phyloP scores from a whole-genome alignment of 2,329 filamentous ascomycete species.

The Trichoderma afroharzianum region DNA sequence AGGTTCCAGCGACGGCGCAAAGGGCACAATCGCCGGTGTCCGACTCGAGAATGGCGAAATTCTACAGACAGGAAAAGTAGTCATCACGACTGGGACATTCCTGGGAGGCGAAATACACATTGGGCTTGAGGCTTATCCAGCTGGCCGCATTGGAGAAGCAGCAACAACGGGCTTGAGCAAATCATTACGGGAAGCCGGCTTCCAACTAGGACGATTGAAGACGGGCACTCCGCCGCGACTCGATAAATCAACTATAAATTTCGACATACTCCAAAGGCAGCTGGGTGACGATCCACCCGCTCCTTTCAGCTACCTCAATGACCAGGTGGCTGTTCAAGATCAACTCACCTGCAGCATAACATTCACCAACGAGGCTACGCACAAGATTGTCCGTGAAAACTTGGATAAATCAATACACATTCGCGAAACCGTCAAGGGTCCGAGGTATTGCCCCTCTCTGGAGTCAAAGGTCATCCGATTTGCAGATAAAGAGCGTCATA shows the following conservation, averaged over 20 bases:
- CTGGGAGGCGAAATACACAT: conserved; percentile 96
- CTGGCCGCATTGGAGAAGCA: conserved; percentile 89
- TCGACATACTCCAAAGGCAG: conserved; percentile 66
- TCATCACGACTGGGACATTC: conserved; percentile 97
- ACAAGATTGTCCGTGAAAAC: conserved; percentile 80
- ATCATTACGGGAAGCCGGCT: conserved; percentile 82
- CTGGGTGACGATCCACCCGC: conserved; percentile 78
- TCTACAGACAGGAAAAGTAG: conserved; percentile 72
- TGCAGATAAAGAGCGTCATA: conserved; percentile 72
- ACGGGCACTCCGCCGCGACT: conserved; percentile 92
- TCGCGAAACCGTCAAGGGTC: conserved; percentile 88
- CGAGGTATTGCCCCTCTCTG: conserved; percentile 90
- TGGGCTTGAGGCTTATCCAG: conserved; percentile 76
- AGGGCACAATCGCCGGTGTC: conserved; percentile 78
- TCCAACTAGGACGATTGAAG: conserved; percentile 85
- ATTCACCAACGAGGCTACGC: conserved; percentile 77
- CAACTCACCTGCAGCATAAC: conserved; percentile 87
- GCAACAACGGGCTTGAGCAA: conserved; percentile 91
- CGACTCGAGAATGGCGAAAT: conserved; percentile 83
- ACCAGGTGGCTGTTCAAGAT: conserved; percentile 69
- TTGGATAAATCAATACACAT: conserved; percentile 97
- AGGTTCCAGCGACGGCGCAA: conserved; percentile 38
- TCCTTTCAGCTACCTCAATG: conserved; percentile 89
- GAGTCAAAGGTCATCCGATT: conserved; percentile 94
- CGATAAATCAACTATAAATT: conserved; percentile 79